Conservation (phyloP, 768 basidiomycete genomes). For the Xerocomus brunneocitrinus region DNA sequence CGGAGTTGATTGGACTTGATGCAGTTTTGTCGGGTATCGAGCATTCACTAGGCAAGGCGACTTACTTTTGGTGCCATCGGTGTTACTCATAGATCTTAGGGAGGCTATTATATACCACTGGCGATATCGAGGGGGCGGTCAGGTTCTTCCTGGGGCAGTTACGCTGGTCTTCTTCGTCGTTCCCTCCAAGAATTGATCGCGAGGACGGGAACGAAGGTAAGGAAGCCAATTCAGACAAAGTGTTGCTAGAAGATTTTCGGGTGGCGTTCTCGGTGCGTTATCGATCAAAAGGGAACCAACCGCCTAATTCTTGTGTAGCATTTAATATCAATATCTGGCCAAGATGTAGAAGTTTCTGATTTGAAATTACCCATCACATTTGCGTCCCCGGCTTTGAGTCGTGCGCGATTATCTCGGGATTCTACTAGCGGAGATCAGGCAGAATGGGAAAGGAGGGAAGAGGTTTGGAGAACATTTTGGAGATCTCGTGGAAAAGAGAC, state of each 20-base stretch:
- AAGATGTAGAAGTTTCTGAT: conserved; percentile 37
- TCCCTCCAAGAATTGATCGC: conserved; percentile 13
- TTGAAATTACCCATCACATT: conserved; percentile 65
- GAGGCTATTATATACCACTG: conserved; percentile 85
- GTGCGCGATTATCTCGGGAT: conserved; percentile 53
- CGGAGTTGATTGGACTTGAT: conserved; percentile 46
- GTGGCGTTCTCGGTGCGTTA: conserved; percentile 75
- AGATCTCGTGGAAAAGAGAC: conserved; percentile 48
- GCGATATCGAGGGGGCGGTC: conserved; percentile 74
- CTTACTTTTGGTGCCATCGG: conserved; percentile 1
- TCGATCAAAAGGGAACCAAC: neutral
- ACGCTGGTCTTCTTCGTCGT: conserved; percentile 36
- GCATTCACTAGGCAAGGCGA: conserved; percentile 62
- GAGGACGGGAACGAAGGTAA: conserved; percentile 24
- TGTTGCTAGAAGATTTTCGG: conserved; percentile 83
- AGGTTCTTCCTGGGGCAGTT: conserved; percentile 73
- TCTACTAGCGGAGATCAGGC: conserved; percentile 37
- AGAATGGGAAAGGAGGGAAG: conserved; percentile 64
- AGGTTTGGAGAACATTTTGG: conserved; percentile 61
- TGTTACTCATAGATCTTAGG: conserved; percentile 42
- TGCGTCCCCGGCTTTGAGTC: conserved; percentile 53
- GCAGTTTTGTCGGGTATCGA: conserved; percentile 70
- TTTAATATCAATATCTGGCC: conserved; percentile 54
- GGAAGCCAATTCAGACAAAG: conserved; percentile 49
- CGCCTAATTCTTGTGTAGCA: conserved; percentile 48